Conservation (phyloP, 208 protist genomes). For the Crithidia acanthocephali region DNA sequence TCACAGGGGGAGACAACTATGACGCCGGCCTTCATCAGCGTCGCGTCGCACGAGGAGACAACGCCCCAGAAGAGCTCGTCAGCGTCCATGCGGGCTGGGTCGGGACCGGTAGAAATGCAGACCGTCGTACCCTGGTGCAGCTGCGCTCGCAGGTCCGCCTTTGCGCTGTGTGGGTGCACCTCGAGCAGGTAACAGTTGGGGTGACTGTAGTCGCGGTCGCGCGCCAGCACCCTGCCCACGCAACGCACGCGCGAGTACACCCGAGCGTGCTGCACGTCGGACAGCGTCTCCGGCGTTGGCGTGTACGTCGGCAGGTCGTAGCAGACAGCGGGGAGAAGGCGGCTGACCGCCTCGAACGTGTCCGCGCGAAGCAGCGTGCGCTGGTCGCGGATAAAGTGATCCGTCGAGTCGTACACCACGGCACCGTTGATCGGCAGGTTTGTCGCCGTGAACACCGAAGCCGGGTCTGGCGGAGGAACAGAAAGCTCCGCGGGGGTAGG, state of each 20-base stretch:
- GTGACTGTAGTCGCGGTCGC: slow-evolving; percentile 73
- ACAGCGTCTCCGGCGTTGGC: slow-evolving; percentile 54
- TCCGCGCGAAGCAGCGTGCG: slow-evolving; percentile 83
- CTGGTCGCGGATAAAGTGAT: slow-evolving; percentile 77
- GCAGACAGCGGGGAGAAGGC: slow-evolving; percentile 70
- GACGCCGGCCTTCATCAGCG: slow-evolving; percentile 54
- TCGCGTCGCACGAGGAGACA: slow-evolving; percentile 66
- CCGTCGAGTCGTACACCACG: slow-evolving; percentile 44
- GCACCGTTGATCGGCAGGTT: slow-evolving; percentile 78
- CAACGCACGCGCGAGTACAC: slow-evolving; percentile 67
- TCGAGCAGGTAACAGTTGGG: slow-evolving; percentile 80
- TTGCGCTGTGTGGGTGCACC: slow-evolving; percentile 60
- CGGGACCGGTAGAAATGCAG: slow-evolving; percentile 76
- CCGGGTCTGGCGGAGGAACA: slow-evolving; percentile 54
- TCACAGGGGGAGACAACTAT: slow-evolving; percentile 77
- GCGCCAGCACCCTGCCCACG: slow-evolving; percentile 72
- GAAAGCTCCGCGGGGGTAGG: slow-evolving; percentile 64
- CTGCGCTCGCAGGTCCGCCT: slow-evolving; percentile 47
- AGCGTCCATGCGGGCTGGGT: slow-evolving; percentile 43
- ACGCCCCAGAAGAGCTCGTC: slow-evolving; percentile 89
- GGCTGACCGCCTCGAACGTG: slow-evolving; percentile 81
- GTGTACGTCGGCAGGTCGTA: slow-evolving; percentile 64
- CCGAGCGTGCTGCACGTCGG: slow-evolving; percentile 75
- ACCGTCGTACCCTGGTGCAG: slow-evolving; percentile 79
- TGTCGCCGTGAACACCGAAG: slow-evolving; percentile 61